A percentile compares a stretch with the other conserved stretches of the same genome.
Evolutionary conservation across 2,329 filamentous ascomycete genomes (phyloP).

Genomic region (Cladosporium cucumerinum): DNA sequence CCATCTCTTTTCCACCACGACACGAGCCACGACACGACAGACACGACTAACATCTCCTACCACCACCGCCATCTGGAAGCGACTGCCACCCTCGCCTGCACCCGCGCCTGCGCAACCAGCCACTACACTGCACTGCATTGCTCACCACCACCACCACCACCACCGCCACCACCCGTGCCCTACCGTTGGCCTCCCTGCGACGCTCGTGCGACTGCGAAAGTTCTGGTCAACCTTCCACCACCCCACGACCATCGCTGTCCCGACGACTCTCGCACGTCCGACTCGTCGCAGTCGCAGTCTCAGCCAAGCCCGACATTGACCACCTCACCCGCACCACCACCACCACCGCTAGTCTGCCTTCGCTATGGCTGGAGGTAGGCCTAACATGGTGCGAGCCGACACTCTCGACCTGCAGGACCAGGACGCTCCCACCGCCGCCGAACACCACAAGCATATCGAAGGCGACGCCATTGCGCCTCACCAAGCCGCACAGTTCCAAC

Average conservation of each 20-base stretch:
- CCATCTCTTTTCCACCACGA: not conserved
- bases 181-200: constrained; percentile 4
- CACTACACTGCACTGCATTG: not conserved
- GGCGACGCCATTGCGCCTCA: constrained; percentile 66
- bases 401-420: constrained; percentile 92
- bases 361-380: constrained; percentile 12
- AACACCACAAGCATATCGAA: constrained; percentile 63
- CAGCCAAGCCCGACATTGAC: not conserved
- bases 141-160: not conserved
- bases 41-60: not conserved
- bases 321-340: not conserved
- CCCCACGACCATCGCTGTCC: not conserved
- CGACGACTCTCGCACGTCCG: not conserved
- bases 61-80: constrained; percentile 4
- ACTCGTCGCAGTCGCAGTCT: not conserved
- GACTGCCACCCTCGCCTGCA: not conserved
- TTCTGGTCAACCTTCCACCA: not conserved
- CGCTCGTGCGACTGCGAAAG: constrained; percentile 9
- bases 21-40: not conserved
- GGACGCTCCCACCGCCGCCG: constrained; percentile 76
- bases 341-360: not conserved
- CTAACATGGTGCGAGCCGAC: constrained; percentile 53
- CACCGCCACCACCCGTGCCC: constrained; percentile 1
- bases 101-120: constrained; percentile 6
- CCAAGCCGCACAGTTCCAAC: constrained; percentile 79